Evolutionary conservation across 345 rosid species (phyloP).

Genomic region (Ceriops zippeliana): DNA sequence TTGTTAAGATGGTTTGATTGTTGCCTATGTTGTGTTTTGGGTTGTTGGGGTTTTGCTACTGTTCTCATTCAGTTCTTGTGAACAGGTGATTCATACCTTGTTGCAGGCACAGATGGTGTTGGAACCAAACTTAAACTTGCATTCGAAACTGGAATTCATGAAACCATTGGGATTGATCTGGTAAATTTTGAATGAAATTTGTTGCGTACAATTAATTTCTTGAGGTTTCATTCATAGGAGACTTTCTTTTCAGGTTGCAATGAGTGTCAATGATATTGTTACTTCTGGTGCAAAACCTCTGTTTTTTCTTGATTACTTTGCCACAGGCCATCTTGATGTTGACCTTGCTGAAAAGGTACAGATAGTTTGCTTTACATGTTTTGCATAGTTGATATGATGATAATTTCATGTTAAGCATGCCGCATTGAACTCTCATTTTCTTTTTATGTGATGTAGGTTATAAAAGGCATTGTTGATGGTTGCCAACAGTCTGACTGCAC

Average conservation of each 20-base stretch:
- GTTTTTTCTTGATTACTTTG: constrained; percentile 93
- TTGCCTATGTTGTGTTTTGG: not conserved
- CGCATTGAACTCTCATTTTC: not conserved
- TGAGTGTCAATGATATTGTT: constrained; percentile 95
- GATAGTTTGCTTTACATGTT: not conserved
- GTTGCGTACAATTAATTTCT: not conserved
- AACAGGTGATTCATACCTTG: constrained; percentile 83
- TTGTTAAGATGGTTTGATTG: not conserved
- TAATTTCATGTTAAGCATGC: not conserved
- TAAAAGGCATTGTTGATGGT: constrained; percentile 91
- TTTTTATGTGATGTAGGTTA: constrained; percentile 47
- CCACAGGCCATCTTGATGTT: constrained; percentile 84
- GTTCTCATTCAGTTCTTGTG: constrained; percentile 10
- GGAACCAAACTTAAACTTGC: constrained; percentile 95
- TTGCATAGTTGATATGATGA: not conserved
- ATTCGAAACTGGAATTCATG: constrained; percentile 84
- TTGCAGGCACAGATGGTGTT: constrained; percentile 99
- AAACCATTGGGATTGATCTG: constrained; percentile 91
- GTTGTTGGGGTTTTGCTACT: not conserved
- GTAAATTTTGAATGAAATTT: constrained; percentile 30
- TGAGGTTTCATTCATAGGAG: constrained; percentile 13
- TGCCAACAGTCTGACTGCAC: constrained; percentile 76
- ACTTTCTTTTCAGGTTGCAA: constrained; percentile 59
- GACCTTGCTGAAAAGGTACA: constrained; percentile 95
- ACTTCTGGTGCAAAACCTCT: constrained; percentile 96